phyloP scores from a whole-genome alignment of 768 basidiomycete species.

The Neoboletus brunneissimus region DNA sequence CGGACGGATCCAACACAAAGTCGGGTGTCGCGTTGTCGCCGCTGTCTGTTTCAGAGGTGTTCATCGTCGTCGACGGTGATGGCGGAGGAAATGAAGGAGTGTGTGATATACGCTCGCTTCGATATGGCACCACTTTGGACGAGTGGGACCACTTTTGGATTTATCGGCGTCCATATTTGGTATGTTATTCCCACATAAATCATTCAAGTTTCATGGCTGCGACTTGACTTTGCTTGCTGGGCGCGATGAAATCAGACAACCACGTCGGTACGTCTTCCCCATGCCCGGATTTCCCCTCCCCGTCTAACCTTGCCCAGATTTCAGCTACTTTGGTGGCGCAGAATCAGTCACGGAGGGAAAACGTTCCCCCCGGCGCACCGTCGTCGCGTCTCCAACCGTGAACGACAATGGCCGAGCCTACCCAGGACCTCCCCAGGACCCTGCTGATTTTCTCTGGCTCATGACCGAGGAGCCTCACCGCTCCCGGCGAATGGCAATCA shows the following conservation, averaged over 20 bases:
- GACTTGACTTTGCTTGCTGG: background rate
- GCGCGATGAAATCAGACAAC: conserved; percentile 15
- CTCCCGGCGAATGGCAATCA: conserved; percentile 78
- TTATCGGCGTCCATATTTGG: conserved; percentile 13
- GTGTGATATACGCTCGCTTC: background rate
- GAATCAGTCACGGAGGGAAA: conserved; percentile 63
- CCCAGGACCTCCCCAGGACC: conserved; percentile 64
- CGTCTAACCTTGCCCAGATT: conserved; percentile 44
- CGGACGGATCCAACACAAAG: conserved; percentile 50
- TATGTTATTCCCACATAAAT: conserved; percentile 25
- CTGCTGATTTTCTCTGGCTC: conserved; percentile 89
- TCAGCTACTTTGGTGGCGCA: conserved; percentile 80
- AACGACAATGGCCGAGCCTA: conserved; percentile 42
- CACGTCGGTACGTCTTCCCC: conserved; percentile 21
- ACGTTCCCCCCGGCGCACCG: conserved; percentile 51
- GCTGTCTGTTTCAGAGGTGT: conserved; percentile 10
- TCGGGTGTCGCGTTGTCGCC: conserved; percentile 30
- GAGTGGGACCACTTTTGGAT: conserved; percentile 24
- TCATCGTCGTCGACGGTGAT: conserved; percentile 17
- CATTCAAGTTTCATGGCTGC: background rate
- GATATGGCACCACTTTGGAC: conserved; percentile 26
- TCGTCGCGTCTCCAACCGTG: conserved; percentile 38
- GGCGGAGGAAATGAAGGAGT: background rate
- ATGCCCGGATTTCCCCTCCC: too few species aligned
- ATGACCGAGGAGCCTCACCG: conserved; percentile 99